These are phyloP conservation scores for Carex kokanica DNA, from an alignment of 176 grass and related monocot species.

Conservation along the genomic window DNA sequence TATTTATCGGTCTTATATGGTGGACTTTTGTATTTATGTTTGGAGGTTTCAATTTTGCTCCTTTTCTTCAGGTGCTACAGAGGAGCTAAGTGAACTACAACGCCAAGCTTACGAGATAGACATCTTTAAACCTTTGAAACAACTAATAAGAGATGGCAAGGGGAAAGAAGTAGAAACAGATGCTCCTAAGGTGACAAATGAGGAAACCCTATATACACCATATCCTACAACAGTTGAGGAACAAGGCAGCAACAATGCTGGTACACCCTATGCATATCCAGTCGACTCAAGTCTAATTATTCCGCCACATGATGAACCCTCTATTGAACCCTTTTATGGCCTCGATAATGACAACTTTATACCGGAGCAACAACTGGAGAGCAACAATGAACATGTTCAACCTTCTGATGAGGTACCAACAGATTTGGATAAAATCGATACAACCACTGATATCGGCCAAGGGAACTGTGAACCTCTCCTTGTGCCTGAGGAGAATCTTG, in stretches of 20 bases:
- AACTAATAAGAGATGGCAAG: slow-evolving; percentile 18
- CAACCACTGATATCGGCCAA: not conserved
- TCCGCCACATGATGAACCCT: slow-evolving; percentile 12
- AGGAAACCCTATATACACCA: not conserved
- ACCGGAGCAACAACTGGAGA: slow-evolving; percentile 20
- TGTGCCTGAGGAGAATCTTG: slow-evolving; percentile 29
- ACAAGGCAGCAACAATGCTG: slow-evolving; percentile 15
- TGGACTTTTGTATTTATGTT: not conserved
- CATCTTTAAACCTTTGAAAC: slow-evolving; percentile 31
- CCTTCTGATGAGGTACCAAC: slow-evolving; percentile 12
- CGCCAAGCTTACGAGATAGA: slow-evolving; percentile 41
- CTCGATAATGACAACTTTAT: slow-evolving; percentile 15
- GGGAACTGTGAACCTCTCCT: slow-evolving; percentile 10
- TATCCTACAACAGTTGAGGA: slow-evolving; percentile 13
- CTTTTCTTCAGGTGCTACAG: slow-evolving; percentile 53
- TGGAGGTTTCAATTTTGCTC: slow-evolving; percentile 10
- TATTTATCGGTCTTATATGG: not conserved
- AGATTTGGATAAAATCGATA: slow-evolving; percentile 38
- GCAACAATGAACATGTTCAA: slow-evolving; percentile 11
- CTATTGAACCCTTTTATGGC: slow-evolving; percentile 4
- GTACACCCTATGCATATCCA: slow-evolving; percentile 23
- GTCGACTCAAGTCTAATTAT: not conserved
- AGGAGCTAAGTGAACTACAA: slow-evolving; percentile 52
- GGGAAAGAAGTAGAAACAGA: slow-evolving; percentile 20
- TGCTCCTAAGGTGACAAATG: slow-evolving; percentile 1